Base-by-base conservation (phyloP, 768 basidiomycete species). In the Pholiota molesta region DNA sequence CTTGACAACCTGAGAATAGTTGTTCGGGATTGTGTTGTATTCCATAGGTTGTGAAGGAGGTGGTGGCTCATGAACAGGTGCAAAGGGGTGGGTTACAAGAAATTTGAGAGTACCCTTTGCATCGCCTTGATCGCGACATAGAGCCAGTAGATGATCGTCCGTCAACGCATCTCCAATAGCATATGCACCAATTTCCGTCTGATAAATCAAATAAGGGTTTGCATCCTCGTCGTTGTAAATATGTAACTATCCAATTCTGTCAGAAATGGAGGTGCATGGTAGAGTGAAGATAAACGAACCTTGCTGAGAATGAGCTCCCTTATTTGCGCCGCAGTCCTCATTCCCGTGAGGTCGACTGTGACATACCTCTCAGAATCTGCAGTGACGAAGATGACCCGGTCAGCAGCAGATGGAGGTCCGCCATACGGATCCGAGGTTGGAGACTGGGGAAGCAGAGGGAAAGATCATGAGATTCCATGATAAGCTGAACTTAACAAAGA, bases 181-280 rank as follows among this genome's bases (percentile, higher is more conserved):
- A 65, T 81, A 89, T 28, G 85, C 83, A 61, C 91, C 92, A 68
- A 97, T 90, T 74, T 93, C 91, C 0, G 95, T 97, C 63, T 88
- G 90, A 78, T 92, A 95, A 58, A 99, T 90, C 26, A 88, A 85
- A 71, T 89, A 89, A 29, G 83, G 85, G 8, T 81, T 73, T 70
- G 91, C 88, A 44, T 81, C 81, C 60, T 97, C 93, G 62, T 96
- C 95, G 68, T 94, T 93, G 39, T 83, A 81, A 45, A 98, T 90
- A 71, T 87, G 85, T 63, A 95, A 78, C 92, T 94, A 64, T 7
- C 62, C 42, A 58, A 60, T 14, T n/a, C 10, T 23, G 44, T 19
- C 17, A 56, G 23, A 57, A n/a, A 67, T 47, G 21, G 45, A 54
- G 64, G 42, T 6, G 19, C 26, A 33, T 54, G 39, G 62, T 7